Conservation (phyloP, 1,284 basidiomycete species). For the Melampsora americana region DNA sequence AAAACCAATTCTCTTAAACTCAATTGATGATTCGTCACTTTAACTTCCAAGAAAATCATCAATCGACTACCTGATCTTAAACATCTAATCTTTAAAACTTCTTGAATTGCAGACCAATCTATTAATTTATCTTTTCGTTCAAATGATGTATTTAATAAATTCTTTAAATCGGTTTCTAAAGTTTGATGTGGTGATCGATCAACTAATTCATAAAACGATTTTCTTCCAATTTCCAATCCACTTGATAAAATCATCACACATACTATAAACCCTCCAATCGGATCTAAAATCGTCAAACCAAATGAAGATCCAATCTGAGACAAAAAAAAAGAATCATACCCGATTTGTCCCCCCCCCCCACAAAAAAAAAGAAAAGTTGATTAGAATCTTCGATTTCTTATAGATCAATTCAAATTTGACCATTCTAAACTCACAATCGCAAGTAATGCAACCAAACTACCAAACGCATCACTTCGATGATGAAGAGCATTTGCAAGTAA, state of each 20-base stretch:
- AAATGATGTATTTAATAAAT: constrained; percentile 2
- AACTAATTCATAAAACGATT: constrained; percentile 17
- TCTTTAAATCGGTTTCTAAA: constrained; percentile 11
- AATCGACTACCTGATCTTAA: constrained; percentile 9
- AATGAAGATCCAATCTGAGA: constrained; percentile 21
- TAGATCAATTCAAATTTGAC: neutral
- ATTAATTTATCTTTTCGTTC: neutral
- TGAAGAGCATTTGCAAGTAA: constrained; percentile 70
- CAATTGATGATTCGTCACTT: neutral
- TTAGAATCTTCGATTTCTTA: constrained; percentile 1
- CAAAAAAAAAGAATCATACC: neutral
- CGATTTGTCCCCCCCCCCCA: neutral
- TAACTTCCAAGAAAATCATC: constrained; percentile 7
- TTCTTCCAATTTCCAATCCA: constrained; percentile 19
- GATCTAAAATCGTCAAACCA: constrained; percentile 26
- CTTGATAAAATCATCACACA: constrained; percentile 29
- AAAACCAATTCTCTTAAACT: constrained; percentile 4
- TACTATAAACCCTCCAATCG: constrained; percentile 34
- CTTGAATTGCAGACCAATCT: neutral
- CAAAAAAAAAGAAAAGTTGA: neutral
- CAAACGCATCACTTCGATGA: constrained; percentile 90
- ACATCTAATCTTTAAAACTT: neutral
- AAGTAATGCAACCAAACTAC: constrained; percentile 77
- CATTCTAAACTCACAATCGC: constrained; percentile 64
- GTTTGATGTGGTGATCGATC: neutral